Evolutionary conservation across 805 yeast species (phyloP).

Genomic region (Tetrapisispora phaffii): DNA sequence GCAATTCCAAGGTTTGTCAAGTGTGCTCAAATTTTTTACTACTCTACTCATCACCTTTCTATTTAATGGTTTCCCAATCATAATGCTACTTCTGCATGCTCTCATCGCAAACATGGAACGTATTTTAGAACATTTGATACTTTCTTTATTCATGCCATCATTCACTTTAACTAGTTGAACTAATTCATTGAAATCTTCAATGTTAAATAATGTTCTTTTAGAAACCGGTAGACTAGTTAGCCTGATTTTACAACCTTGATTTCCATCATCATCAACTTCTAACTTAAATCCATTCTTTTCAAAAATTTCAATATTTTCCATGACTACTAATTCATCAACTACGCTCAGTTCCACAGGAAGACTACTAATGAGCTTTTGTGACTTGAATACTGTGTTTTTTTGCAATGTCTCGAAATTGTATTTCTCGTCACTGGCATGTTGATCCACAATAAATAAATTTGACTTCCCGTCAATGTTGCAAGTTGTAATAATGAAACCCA

Average conservation of each 20-base stretch:
- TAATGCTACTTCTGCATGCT: slow-evolving; percentile 87
- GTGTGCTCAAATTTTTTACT: slow-evolving; percentile 53
- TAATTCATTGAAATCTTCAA: slow-evolving; percentile 63
- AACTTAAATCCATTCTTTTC: slow-evolving; percentile 71
- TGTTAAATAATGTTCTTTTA: slow-evolving; percentile 56
- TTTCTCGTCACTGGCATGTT: slow-evolving; percentile 96
- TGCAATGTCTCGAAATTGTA: slow-evolving; percentile 73
- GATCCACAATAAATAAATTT: slow-evolving; percentile 83
- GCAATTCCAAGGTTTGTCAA: slow-evolving; percentile 92
- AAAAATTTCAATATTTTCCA: slow-evolving; percentile 50
- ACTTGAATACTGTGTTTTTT: slow-evolving; percentile 44
- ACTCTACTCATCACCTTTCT: slow-evolving; percentile 53
- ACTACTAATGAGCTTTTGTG: slow-evolving; percentile 62
- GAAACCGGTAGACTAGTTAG: slow-evolving; percentile 64
- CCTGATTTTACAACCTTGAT: slow-evolving; percentile 48
- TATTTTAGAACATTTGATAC: slow-evolving; percentile 59
- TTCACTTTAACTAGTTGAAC: slow-evolving; percentile 54
- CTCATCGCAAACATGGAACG: slow-evolving; percentile 85
- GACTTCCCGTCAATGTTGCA: slow-evolving; percentile 32
- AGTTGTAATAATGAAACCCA: slow-evolving; percentile 83
- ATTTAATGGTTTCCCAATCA: slow-evolving; percentile 76
- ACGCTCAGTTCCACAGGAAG: slow-evolving; percentile 53
- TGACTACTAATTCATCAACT: slow-evolving; percentile 65
- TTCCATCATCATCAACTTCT: slow-evolving; percentile 37
- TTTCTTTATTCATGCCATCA: slow-evolving; percentile 33